These are phyloP conservation scores for Hordeum vulgare DNA, from an alignment of 176 grass and related monocot genomes.

Conservation along the genomic window DNA sequence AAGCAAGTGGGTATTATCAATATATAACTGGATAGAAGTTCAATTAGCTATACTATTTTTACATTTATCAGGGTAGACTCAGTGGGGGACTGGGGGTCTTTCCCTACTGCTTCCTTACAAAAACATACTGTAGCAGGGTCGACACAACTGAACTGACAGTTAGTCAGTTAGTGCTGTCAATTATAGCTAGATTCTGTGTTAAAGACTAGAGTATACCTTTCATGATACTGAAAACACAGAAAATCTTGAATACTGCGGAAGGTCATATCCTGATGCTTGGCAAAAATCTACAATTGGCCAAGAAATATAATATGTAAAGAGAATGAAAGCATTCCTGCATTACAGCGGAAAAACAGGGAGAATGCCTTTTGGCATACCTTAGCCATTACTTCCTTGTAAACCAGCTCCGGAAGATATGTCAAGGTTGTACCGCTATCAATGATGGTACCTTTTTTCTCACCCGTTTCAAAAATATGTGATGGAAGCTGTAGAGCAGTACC, in stretches of 20 bases:
- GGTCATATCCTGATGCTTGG: conserved; percentile 61
- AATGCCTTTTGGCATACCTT: conserved; percentile 38
- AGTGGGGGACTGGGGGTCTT: background rate
- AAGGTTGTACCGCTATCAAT: conserved; percentile 96
- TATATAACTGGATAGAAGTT: background rate
- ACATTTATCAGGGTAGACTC: background rate
- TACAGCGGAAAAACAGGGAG: conserved; percentile 5
- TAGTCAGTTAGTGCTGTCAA: conserved; percentile 2
- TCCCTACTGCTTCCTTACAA: background rate
- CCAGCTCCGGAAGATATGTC: conserved; percentile 84
- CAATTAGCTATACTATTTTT: background rate
- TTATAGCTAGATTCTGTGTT: conserved; percentile 10
- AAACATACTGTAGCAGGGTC: background rate
- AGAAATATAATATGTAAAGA: conserved; percentile 19
- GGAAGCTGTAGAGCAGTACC: conserved; percentile 64
- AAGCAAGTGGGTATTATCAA: background rate
- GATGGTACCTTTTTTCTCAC: conserved; percentile 74
- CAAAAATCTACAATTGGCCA: conserved; percentile 56
- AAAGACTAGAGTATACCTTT: conserved; percentile 50
- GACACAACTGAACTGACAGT: conserved; percentile 21
- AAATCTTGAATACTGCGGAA: conserved; percentile 79
- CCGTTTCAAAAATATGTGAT: conserved; percentile 67
- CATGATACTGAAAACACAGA: conserved; percentile 64
- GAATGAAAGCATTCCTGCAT: background rate
- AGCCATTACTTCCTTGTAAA: conserved; percentile 70